These are phyloP conservation scores for Bullera alba DNA, from an alignment of 768 basidiomycete species.

Conservation along the genomic window DNA sequence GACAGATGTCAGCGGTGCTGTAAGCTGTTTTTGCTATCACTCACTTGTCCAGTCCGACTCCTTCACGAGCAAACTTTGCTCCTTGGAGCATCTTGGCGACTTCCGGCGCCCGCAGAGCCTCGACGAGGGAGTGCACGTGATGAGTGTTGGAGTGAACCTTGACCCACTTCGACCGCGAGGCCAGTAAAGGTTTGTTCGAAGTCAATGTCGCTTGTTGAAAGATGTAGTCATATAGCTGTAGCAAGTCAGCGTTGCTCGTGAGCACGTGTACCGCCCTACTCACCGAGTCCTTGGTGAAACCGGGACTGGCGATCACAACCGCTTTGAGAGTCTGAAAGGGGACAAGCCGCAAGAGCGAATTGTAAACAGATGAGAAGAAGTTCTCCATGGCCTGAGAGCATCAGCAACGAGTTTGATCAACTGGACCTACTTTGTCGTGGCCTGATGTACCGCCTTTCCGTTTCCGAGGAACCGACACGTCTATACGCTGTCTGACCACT, in stretches of 20 bases:
- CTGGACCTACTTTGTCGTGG: constrained; percentile 65
- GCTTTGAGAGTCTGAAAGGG: constrained; percentile 76
- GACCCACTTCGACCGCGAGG: constrained; percentile 73
- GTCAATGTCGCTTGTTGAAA: constrained; percentile 67
- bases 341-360: constrained; percentile 81
- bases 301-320: constrained; percentile 93
- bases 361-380: constrained; percentile 78
- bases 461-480: constrained; percentile 83
- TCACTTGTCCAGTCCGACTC: constrained; percentile 80
- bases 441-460: constrained; percentile 71
- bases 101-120: constrained; percentile 90
- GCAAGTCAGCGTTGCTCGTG: not conserved
- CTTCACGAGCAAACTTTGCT: constrained; percentile 93
- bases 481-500: constrained; percentile 79
- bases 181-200: constrained; percentile 74
- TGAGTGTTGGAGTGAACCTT: constrained; percentile 86
- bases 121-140: constrained; percentile 91
- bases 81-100: constrained; percentile 50
- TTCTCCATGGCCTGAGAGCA: constrained; percentile 58
- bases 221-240: constrained; percentile 61
- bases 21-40: constrained; percentile 5
- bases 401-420: not conserved
- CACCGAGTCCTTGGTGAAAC: constrained; percentile 86
- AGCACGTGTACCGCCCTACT: constrained; percentile 4
- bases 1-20: constrained; percentile 5